Evolutionary conservation across 331 rosid genomes (phyloP), one percentile per base, ranked within the genome.

Genomic region (Ulmus americana): DNA sequence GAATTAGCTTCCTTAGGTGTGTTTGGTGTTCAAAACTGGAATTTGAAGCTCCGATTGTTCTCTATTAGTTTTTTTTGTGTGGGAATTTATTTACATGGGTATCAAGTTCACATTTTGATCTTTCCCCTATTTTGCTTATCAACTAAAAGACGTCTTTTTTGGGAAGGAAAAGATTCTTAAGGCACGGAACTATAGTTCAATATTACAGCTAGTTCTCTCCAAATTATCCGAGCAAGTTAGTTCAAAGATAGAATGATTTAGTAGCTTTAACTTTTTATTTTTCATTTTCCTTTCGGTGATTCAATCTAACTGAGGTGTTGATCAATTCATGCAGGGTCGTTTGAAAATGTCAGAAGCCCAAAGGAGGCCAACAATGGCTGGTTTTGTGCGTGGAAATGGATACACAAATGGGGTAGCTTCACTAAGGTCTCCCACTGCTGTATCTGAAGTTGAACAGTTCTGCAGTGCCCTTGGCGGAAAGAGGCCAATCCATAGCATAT

Each of bases 401-500:
- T 72, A 77, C 22, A 48, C 45, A 60, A 89, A 85, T 43, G 91
- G 88, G 63, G 75, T 67, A n/a, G 55, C 64, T 42, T 75, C 86
- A 43, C 69, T 74, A 71, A 94, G 92, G 78, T 82, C 77, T 63
- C 83, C 91, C 61, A 83, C 86, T 74, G 75, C 81, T 48, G 79
- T 84, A 67, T 77, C 97, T 51, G 95, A 75, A 69, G 83, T 94
- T 42, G 90, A 82, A 52, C 88, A 83, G 22, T 94, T 77, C 76
- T 94, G 97, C 80, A 70, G 69, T 22, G 82, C 99, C 61, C 97
- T 94, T 61, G 96, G 96, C 41, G 99, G 99, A 65, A 84, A 86
- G 78, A 90, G 55, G 71, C 97, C 99, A 69, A 87, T 94, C 77
- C 97, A 90, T 70, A 94, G 99, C 64, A 94, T 94, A 76, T 84